A percentile compares a stretch with the other conserved stretches of the same genome.
phyloP scores from a whole-genome alignment of 306 rosid species.

The Medicago lupulina region DNA sequence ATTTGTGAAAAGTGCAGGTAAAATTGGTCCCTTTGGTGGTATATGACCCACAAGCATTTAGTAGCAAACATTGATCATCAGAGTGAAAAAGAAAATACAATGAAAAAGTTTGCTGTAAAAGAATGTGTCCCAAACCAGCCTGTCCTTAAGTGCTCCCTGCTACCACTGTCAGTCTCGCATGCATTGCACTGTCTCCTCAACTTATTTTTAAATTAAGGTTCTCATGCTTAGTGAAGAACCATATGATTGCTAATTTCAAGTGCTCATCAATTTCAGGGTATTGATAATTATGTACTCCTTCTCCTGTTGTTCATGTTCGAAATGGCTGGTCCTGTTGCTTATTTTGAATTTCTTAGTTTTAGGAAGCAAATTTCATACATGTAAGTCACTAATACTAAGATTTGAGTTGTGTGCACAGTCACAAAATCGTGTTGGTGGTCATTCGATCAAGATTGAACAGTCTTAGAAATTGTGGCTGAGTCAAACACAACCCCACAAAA shows the following conservation, averaged over 20 bases:
- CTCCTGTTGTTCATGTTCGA: not conserved
- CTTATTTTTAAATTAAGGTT: not conserved
- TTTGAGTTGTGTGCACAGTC: too few species aligned
- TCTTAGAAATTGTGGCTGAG: too few species aligned
- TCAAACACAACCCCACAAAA: too few species aligned
- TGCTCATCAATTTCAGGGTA: not conserved
- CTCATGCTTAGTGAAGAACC: slow-evolving; percentile 3
- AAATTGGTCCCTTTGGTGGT: not conserved
- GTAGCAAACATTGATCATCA: slow-evolving; percentile 2
- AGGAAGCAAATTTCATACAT: too few species aligned
- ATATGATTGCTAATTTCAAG: not conserved
- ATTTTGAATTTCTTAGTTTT: not conserved
- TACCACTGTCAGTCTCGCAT: slow-evolving; percentile 44
- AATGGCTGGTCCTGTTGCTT: not conserved
- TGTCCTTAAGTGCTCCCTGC: slow-evolving; percentile 48
- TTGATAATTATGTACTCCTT: not conserved
- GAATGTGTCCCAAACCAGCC: slow-evolving; percentile 36
- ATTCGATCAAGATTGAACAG: too few species aligned
- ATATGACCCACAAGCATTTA: slow-evolving; percentile 38
- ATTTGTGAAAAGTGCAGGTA: slow-evolving; percentile 22
- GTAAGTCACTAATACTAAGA: too few species aligned
- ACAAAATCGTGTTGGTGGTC: not conserved
- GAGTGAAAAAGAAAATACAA: slow-evolving; percentile 23
- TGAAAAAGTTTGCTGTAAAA: not conserved
- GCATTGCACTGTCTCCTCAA: slow-evolving; percentile 38